Conservation (phyloP, 805 yeast genomes). For the Cyberlindnera lachancei region DNA sequence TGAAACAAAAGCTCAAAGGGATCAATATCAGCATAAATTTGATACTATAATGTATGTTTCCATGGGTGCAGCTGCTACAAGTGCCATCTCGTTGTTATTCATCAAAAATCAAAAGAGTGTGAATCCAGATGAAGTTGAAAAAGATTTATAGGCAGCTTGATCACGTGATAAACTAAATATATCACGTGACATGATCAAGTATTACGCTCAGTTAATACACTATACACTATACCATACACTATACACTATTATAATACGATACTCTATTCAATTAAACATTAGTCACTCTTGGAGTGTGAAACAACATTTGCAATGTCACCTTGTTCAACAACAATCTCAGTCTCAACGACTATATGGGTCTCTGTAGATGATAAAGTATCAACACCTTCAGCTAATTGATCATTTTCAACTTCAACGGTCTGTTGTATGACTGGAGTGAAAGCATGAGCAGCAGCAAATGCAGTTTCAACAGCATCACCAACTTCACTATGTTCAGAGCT, state of each 20-base stretch:
- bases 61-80: constrained; percentile 4
- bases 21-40: constrained; percentile 2
- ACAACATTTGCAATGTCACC: constrained; percentile 17
- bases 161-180: too few species aligned
- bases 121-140: background rate
- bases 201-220: too few species aligned
- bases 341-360: constrained; percentile 2
- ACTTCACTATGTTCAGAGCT: background rate
- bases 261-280: too few species aligned
- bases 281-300: too few species aligned
- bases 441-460: background rate
- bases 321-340: constrained; percentile 10
- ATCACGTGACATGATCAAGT: too few species aligned
- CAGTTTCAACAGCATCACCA: background rate
- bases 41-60: constrained; percentile 4
- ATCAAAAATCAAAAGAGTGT: constrained; percentile 9
- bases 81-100: constrained; percentile 1
- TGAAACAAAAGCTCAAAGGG: background rate
- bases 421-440: background rate
- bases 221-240: too few species aligned
- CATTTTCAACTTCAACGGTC: background rate
- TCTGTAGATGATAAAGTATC: too few species aligned
- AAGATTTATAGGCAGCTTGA: background rate
- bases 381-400: background rate
- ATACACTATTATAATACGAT: too few species aligned